Conservation (phyloP, 2,329 filamentous ascomycete genomes). For the Xylaria sp. region DNA sequence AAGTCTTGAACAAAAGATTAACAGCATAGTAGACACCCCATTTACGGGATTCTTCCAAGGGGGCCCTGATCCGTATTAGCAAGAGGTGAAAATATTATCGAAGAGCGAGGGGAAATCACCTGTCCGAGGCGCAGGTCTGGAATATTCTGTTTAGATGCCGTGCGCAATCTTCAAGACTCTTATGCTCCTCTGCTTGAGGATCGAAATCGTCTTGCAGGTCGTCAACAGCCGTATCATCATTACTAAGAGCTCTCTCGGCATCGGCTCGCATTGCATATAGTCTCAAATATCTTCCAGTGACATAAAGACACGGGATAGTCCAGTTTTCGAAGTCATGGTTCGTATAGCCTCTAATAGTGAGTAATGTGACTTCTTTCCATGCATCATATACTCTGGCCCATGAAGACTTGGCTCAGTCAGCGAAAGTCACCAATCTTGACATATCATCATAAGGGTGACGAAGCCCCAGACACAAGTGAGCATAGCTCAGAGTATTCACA, state of each 20-base stretch:
- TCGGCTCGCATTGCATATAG: constrained; percentile 93
- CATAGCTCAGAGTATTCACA: background rate
- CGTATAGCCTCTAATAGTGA: constrained; percentile 83
- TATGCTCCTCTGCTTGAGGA: constrained; percentile 77
- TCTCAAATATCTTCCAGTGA: constrained; percentile 85
- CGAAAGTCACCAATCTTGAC: background rate
- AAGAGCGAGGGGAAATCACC: constrained; percentile 62
- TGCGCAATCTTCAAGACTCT: constrained; percentile 89
- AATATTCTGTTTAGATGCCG: constrained; percentile 93
- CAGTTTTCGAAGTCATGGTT: constrained; percentile 82
- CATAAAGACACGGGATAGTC: constrained; percentile 92
- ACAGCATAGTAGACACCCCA: constrained; percentile 97
- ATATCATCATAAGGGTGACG: background rate
- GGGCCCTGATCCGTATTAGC: constrained; percentile 65
- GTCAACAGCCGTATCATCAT: constrained; percentile 51
- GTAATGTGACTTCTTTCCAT: constrained; percentile 86
- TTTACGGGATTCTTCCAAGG: constrained; percentile 89
- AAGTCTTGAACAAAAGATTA: constrained; percentile 97
- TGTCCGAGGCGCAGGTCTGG: constrained; percentile 86
- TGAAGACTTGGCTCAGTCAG: constrained; percentile 56
- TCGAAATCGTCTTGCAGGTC: constrained; percentile 84
- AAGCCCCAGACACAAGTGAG: background rate
- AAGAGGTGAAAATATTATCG: background rate
- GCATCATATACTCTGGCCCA: constrained; percentile 86
- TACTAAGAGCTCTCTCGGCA: constrained; percentile 64